Conservation (phyloP, 352 stramenopile genomes). For the Phytophthora cactorum region DNA sequence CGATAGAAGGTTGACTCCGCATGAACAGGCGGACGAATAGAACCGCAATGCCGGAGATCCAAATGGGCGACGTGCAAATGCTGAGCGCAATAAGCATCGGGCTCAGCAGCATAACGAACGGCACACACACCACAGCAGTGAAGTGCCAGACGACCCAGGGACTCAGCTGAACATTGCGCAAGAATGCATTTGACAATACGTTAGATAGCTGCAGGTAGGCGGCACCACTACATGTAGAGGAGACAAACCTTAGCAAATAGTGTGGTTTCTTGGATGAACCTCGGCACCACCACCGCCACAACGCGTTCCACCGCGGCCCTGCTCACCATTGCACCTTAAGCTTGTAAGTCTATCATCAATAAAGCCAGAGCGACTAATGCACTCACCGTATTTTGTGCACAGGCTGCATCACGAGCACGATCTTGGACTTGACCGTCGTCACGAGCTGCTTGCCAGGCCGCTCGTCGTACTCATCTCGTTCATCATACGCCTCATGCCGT, state of each 20-base stretch:
- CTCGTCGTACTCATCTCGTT: constrained; percentile 39
- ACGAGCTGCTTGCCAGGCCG: constrained; percentile 39
- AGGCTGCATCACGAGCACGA: constrained; percentile 42
- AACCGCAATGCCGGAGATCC: constrained; percentile 63
- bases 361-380: not conserved
- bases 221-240: not conserved
- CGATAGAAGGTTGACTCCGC: constrained; percentile 36
- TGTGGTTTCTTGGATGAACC: constrained; percentile 40
- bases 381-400: constrained; percentile 60
- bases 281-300: constrained; percentile 47
- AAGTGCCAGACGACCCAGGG: constrained; percentile 74
- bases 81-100: constrained; percentile 79
- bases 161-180: constrained; percentile 40
- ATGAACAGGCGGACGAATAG: constrained; percentile 59
- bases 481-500: constrained; percentile 62
- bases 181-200: constrained; percentile 1
- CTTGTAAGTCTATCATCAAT: constrained; percentile 21
- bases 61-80: constrained; percentile 83
- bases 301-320: constrained; percentile 38
- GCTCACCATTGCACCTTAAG: constrained; percentile 14
- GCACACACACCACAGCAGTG: constrained; percentile 69
- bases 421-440: constrained; percentile 54
- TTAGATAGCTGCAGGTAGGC: constrained; percentile 8
- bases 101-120: constrained; percentile 75
- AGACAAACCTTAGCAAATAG: constrained; percentile 49